A percentile compares a stretch with the other conserved stretches of the same genome.
These are phyloP conservation scores for Sphagnum fallax DNA, from an alignment of 228 moss, liverwort and hornwort species.

Conservation along the genomic window DNA sequence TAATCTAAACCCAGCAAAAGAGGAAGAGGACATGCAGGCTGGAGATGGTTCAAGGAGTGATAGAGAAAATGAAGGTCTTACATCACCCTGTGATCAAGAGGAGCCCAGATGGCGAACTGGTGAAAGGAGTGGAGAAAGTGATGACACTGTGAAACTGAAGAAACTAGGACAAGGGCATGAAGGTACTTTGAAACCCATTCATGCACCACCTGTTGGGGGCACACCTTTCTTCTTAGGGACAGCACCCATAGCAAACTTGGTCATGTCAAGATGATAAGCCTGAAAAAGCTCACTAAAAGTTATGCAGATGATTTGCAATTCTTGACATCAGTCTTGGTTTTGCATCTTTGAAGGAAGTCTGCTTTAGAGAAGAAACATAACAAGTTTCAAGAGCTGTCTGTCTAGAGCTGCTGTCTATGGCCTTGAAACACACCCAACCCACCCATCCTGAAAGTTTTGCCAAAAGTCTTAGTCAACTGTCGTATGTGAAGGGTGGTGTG, in stretches of 20 bases:
- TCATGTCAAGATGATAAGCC: conserved; percentile 1
- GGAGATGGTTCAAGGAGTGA: neutral
- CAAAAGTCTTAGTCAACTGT: too few species aligned
- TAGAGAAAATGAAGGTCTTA: neutral
- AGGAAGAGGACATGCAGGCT: neutral
- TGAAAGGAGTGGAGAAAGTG: conserved; percentile 1
- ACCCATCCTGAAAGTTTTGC: too few species aligned
- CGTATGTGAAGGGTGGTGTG: too few species aligned
- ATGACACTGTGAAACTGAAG: neutral
- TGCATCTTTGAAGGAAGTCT: too few species aligned
- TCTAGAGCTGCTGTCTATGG: too few species aligned
- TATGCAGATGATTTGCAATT: too few species aligned
- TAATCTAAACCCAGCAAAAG: neutral
- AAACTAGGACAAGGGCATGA: conserved; percentile 4
- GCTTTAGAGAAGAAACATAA: too few species aligned
- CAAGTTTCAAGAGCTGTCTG: too few species aligned
- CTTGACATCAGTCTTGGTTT: too few species aligned
- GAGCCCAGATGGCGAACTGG: conserved; percentile 4
- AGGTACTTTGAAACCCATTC: neutral
- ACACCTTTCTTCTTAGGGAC: neutral
- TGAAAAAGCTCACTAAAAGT: too few species aligned
- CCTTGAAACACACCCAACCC: too few species aligned
- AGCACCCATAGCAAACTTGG: conserved; percentile 2
- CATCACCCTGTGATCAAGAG: neutral
- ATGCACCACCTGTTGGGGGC: conserved; percentile 2